Conservation (phyloP, 1,284 basidiomycete genomes). For the Xerocomus nothofagi region DNA sequence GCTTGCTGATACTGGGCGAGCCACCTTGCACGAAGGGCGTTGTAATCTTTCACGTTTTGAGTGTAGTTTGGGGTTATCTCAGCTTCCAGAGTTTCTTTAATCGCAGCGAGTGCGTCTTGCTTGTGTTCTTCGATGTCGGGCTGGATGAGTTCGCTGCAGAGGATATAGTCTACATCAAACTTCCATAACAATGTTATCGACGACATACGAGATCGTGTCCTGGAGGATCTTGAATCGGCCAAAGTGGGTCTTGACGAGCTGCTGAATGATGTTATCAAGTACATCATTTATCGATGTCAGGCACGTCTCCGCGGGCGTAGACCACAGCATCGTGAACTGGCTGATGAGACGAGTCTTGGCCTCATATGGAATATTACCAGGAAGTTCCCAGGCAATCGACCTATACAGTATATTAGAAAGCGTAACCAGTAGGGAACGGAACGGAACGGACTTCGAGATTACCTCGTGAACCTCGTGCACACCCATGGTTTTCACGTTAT, state of each 20-base stretch:
- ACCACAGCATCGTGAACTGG: slow-evolving; percentile 43
- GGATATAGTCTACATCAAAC: neutral
- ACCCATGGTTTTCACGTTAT: slow-evolving; percentile 19
- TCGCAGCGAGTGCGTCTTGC: neutral
- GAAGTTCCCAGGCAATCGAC: slow-evolving; percentile 52
- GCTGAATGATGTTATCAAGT: slow-evolving; percentile 20
- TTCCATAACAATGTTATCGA: neutral
- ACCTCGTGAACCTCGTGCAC: slow-evolving; percentile 34
- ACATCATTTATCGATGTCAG: slow-evolving; percentile 36
- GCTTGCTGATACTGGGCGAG: slow-evolving; percentile 20
- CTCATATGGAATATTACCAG: slow-evolving; percentile 49
- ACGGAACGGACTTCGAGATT: slow-evolving; percentile 31
- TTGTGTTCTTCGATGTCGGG: slow-evolving; percentile 28
- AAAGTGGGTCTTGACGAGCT: slow-evolving; percentile 35
- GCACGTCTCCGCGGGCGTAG: slow-evolving; percentile 40
- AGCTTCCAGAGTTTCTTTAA: slow-evolving; percentile 26
- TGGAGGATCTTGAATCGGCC: slow-evolving; percentile 34
- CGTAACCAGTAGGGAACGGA: neutral
- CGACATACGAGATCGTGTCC: slow-evolving; percentile 31
- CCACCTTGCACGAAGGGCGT: slow-evolving; percentile 23
- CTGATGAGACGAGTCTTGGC: slow-evolving; percentile 46
- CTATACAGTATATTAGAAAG: slow-evolving; percentile 29
- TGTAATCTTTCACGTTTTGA: slow-evolving; percentile 35
- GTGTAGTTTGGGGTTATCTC: slow-evolving; percentile 35
- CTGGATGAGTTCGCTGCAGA: slow-evolving; percentile 22